phyloP scores from a whole-genome alignment of 768 basidiomycete genomes.

The Pulveroboletus frians region DNA sequence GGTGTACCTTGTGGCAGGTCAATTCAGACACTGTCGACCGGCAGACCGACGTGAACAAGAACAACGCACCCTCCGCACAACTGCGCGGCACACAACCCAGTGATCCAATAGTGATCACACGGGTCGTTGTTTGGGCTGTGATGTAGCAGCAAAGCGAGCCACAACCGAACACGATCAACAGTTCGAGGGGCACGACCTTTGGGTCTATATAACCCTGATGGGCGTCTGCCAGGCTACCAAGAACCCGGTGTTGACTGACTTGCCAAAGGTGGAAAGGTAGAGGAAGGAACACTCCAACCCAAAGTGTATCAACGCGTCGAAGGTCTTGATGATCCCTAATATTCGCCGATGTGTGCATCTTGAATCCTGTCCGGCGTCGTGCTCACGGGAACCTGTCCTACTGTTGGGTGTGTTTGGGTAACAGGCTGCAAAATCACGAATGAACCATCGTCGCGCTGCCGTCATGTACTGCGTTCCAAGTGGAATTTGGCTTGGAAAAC shows the following conservation, averaged over 20 bases:
- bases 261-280: conserved; percentile 69
- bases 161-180: conserved; percentile 72
- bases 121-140: conserved; percentile 62
- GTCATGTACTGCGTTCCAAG: too few species aligned
- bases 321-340: conserved; percentile 43
- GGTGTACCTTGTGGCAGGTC: too few species aligned
- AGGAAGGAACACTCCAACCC: conserved; percentile 77
- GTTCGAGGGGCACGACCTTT: conserved; percentile 75
- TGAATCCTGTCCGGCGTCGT: too few species aligned
- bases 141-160: conserved; percentile 74
- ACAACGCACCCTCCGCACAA: conserved; percentile 67
- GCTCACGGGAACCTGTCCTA: conserved; percentile 63
- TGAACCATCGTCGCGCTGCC: too few species aligned
- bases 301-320: conserved; percentile 79
- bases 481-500: too few species aligned
- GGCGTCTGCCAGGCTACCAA: conserved; percentile 69
- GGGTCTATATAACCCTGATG: conserved; percentile 80
- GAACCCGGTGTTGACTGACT: conserved; percentile 64
- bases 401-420: conserved; percentile 54
- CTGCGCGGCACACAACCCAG: conserved; percentile 71
- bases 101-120: conserved; percentile 60
- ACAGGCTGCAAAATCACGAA: too few species aligned
- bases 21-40: too few species aligned
- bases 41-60: conserved; percentile 32
- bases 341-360: neutral